Base-by-base conservation (phyloP, 352 stramenopile species). In the Pythium angustatum region DNA sequence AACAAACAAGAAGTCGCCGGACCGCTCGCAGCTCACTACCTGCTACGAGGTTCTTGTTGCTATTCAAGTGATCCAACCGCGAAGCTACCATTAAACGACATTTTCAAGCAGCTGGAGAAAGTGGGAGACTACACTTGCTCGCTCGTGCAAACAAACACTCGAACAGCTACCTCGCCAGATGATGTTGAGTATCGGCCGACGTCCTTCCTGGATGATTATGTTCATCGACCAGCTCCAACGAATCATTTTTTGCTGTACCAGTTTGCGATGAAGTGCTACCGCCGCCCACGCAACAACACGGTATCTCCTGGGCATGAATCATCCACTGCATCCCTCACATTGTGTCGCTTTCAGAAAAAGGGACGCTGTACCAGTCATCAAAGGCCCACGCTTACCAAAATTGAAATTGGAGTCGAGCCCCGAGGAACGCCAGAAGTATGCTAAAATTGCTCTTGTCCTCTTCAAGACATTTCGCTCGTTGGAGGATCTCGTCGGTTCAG, bases 1-100 rank as follows among this genome's bases (percentile, higher is more conserved):
- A 66, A 66, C 50, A 66, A 66, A 24, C 58, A 66, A 59, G 58
- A 66, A 31, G 31, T 66, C 33, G 58, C 58, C 15, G 58, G 58
- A 12, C 58, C 58, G 45, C 38, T 66, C 5, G 58, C 58, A 41
- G 48, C 58, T 3, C 36, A 49, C 15, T 64, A 58, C 36, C 3
- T 64, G 0, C 22, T 66, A 21, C 47, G 58, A 30, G 58, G 58
- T 3, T 66, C 58, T 12, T 66, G 58, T 31, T 53, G 47, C 38
- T 66, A 66, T 31, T 41, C 48, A 31, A 66, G 58, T 22, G 36
- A 43, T 43, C 36, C 36, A 9, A 43, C 36, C 14, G 36, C 36
- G 36, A 43, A 17, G 36, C 36, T 43, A 43, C 36, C 36, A 12
- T 11, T 47, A 5, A n/a, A 19, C 6, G 40, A 47, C 19, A 47